Evolutionary conservation across 192 early-diverging fungal genomes (phyloP), one percentile per base, ranked within the genome.

Genomic region (Coemansia sp.): DNA sequence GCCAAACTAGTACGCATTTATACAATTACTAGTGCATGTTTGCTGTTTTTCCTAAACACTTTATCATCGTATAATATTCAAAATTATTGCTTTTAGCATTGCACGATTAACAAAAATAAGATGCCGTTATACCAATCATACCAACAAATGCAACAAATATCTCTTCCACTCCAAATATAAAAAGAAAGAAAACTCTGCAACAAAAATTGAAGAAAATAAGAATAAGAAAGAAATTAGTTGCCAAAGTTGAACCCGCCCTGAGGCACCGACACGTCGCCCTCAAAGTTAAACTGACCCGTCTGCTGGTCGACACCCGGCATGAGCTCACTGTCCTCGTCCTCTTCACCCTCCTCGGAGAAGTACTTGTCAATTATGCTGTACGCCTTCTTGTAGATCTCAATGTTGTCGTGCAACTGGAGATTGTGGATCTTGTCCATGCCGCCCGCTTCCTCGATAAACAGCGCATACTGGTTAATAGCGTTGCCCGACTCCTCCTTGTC

Each of bases 341-440:
- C 93, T 15, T 89, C 92, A 24, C 84, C 91, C 1, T 93, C 92
- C 5, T 97, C 95, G 41, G 76, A 78, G 80, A 96, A 98, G 87
- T 96, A 98, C 81, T 89, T 93, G 82, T 96, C 94, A 62, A 99
- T 96, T 73, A 99, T 92, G 61, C 77, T 70, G 79, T 95, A 97
- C 0, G 94, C 90, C 84, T 99, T 98, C 82, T 87, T 90, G 88
- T 99, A 98, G 67, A 99, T 93, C 23, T 95, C 96, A n/a, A 76
- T 74, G 70, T 96, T 97, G 64, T 94, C 92, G 85, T 99, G 97
- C 62, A 87, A 83, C 83, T 98, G 97, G 43, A 99, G 83, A 39
- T 89, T 83, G 82, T 97, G 90, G 69, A 99, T 93, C 84, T 93
- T 93, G 57, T 97, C 94, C 82, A 98, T 92, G 45, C 96, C 97